Percentiles rank a stretch among this genome's conserved stretches.
Conservation (phyloP, 148 eudicot genomes). For the Gaultheria prostrata region DNA sequence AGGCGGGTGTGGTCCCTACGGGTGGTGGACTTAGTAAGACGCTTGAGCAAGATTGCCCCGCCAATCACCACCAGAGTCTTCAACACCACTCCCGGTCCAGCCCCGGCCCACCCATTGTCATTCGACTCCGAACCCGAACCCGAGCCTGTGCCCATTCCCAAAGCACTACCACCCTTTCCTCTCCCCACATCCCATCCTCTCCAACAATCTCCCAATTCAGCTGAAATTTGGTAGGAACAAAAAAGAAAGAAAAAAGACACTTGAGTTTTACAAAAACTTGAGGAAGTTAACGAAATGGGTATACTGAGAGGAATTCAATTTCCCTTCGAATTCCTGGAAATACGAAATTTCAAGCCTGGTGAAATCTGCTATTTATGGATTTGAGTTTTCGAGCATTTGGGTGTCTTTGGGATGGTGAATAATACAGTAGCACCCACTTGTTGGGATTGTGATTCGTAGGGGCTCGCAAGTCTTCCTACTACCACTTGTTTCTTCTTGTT, state of each 20-base stretch:
- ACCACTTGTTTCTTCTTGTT: not conserved
- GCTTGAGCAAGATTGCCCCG: slow-evolving; percentile 68
- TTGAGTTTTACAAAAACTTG: not conserved
- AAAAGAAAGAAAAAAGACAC: not conserved
- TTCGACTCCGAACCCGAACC: slow-evolving; percentile 25
- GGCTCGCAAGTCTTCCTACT: not conserved
- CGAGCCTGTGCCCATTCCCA: not conserved
- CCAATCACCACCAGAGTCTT: slow-evolving; percentile 72
- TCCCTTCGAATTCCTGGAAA: not conserved
- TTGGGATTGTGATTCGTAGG: not conserved
- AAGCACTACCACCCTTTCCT: not conserved
- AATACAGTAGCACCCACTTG: not conserved
- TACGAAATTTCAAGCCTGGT: not conserved
- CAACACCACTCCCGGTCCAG: slow-evolving; percentile 49
- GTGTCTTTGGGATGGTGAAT: not conserved
- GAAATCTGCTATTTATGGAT: not conserved
- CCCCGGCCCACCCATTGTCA: slow-evolving; percentile 56
- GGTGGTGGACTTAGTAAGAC: slow-evolving; percentile 87
- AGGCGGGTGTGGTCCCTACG: slow-evolving; percentile 82
- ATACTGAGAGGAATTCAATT: not conserved
- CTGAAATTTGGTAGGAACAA: not conserved
- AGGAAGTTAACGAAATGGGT: slow-evolving; percentile 1
- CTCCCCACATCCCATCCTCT: not conserved
- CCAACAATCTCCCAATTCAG: slow-evolving; percentile 2
- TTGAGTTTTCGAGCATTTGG: not conserved